Base-by-base conservation (phyloP, 805 yeast genomes). In the Millerozyma acaciae region DNA sequence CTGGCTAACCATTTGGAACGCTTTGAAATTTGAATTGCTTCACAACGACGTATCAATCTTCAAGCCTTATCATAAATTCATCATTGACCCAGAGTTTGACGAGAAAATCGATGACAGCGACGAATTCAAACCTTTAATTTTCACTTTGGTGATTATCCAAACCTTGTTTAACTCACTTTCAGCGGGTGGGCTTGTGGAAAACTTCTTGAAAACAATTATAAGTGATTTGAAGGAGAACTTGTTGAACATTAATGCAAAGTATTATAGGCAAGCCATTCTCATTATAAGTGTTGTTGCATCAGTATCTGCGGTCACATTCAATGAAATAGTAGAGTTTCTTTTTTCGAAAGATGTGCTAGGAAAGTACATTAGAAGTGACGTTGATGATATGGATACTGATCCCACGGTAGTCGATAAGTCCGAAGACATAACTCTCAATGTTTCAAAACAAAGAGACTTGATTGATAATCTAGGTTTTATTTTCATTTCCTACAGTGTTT, bases 1-100 rank as follows among this genome's bases (percentile, higher is more conserved):
- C 51, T 89, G 95, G 89, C 51, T 73, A 6, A 73, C 80, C 2
- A 51, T 90, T 4, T 93, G 96, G 95, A 83, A 84, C 45, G 85
- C 95, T 0, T 62, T 90, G 33, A 90, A 90, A 53, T 88, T 76
- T 53, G 96, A 90, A 55, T 70, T 90, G n/a, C 62, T 90, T 36
- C 95, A 90, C 53, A 80, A 80, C 26, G 85, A 83, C 35, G 48
- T 34, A 16, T 33, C 40, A 6, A 38, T 51, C 6, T 57, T 63
- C 44, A 42, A 43, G 26, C 50, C 66, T 3, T 46, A 48, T n/a
- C 35, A 44, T 1, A 45, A 42, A 26, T 32, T 33, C 6, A 45
- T 65, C 4, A 44, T 63, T 9, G 65, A 66, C 1, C 40, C 39
- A 3, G 38, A 52, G 34, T 51, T 47, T 25, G 51, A 50, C 12